Percentiles rank a stretch among this genome's conserved stretches.
phyloP scores from a whole-genome alignment of 306 rosid species.

The Gastrolobium villosum region DNA sequence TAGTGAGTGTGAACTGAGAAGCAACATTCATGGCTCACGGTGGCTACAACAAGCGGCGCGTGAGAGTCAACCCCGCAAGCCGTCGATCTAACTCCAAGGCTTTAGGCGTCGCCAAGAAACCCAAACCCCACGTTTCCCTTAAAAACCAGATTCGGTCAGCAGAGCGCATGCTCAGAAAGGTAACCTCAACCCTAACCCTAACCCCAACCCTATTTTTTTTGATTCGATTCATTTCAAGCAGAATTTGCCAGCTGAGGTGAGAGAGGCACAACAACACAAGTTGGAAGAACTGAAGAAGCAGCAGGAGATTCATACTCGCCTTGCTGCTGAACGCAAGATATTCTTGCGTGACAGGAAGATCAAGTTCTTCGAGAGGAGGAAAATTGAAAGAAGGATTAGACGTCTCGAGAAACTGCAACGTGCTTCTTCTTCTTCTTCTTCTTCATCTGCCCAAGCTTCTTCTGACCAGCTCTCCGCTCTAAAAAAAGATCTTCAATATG shows the following conservation, averaged over 20 bases:
- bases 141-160: slow-evolving; percentile 95
- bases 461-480: slow-evolving; percentile 80
- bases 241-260: slow-evolving; percentile 78
- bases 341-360: slow-evolving; percentile 88
- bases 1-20: too few relatives aligned
- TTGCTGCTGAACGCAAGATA: slow-evolving; percentile 85
- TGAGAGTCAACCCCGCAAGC: slow-evolving; percentile 63
- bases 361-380: slow-evolving; percentile 96
- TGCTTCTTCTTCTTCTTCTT: slow-evolving; percentile 58
- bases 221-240: slow-evolving; percentile 20
- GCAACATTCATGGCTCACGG: slow-evolving; percentile 81
- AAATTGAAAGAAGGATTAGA: slow-evolving; percentile 88
- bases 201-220: not conserved
- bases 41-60: slow-evolving; percentile 89
- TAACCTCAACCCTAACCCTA: slow-evolving; percentile 40
- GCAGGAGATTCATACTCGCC: slow-evolving; percentile 90
- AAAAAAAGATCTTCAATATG: slow-evolving; percentile 94
- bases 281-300: slow-evolving; percentile 83
- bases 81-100: slow-evolving; percentile 86
- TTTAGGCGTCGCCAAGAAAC: slow-evolving; percentile 70
- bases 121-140: slow-evolving; percentile 83
- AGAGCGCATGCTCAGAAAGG: slow-evolving; percentile 96
- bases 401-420: slow-evolving; percentile 91
- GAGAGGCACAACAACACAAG: slow-evolving; percentile 85
- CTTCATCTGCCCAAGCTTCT: slow-evolving; percentile 70